Evolutionary conservation across 2,329 filamentous ascomycete genomes (phyloP).

Genomic region (Phialophora macrospora): DNA sequence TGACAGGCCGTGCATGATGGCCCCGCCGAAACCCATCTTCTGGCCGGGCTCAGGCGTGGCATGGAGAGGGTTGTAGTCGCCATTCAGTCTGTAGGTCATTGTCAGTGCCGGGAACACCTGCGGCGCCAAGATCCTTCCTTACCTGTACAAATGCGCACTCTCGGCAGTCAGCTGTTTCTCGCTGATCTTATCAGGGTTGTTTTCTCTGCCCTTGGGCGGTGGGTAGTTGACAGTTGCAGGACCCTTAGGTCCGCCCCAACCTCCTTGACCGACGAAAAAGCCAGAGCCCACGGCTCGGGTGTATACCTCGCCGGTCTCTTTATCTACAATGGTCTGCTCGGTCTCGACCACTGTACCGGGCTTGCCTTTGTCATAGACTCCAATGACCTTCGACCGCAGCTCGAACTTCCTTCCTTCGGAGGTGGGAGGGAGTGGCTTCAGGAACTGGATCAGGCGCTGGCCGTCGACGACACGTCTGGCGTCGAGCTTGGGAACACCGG

Average conservation of each 20-base stretch:
- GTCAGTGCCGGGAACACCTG: conserved; percentile 4
- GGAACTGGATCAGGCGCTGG: conserved; percentile 77
- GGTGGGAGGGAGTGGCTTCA: conserved; percentile 74
- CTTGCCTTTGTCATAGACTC: conserved; percentile 89
- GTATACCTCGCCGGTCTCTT: conserved; percentile 71
- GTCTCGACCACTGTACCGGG: conserved; percentile 80
- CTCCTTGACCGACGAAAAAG: conserved; percentile 81
- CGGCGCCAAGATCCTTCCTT: conserved; percentile 39
- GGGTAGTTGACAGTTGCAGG: conserved; percentile 79
- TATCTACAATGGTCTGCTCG: conserved; percentile 77
- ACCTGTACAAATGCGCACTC: conserved; percentile 75
- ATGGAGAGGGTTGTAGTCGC: conserved; percentile 93
- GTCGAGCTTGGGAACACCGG: conserved; percentile 77
- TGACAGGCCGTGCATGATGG: conserved; percentile 88
- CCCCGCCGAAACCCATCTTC: conserved; percentile 89
- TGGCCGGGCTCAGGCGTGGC: conserved; percentile 81
- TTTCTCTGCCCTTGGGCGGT: conserved; percentile 67
- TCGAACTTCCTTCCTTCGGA: conserved; percentile 76
- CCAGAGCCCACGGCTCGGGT: conserved; percentile 69
- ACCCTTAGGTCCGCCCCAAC: conserved; percentile 89
- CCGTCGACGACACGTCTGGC: conserved; percentile 76
- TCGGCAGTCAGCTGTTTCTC: conserved; percentile 72
- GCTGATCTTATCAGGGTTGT: conserved; percentile 70
- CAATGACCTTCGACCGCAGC: conserved; percentile 75
- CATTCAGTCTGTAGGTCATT: conserved; percentile 68